Percentiles rank a stretch among this genome's conserved stretches.
phyloP scores from a whole-genome alignment of 1,284 basidiomycete species.

The Fomes fomentarius region DNA sequence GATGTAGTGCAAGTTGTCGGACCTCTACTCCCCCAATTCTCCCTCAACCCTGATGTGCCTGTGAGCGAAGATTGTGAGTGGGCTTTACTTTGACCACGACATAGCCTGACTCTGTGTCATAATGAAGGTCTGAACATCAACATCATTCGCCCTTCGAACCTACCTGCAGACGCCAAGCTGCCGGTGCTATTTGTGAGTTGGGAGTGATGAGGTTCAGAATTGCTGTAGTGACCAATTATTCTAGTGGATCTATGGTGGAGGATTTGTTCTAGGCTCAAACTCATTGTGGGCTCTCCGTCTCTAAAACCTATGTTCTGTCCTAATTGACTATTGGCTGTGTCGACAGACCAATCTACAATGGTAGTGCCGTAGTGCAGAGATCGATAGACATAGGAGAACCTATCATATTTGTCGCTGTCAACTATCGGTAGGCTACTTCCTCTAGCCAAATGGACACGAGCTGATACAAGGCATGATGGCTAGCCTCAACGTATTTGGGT shows the following conservation, averaged over 20 bases:
- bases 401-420: conserved; percentile 37
- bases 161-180: conserved; percentile 42
- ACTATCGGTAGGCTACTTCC: conserved; percentile 31
- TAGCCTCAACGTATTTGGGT: background rate
- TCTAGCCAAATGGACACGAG: background rate
- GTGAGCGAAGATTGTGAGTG: conserved; percentile 50
- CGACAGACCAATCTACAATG: background rate
- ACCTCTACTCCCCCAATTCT: background rate
- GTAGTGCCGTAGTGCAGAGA: conserved; percentile 24
- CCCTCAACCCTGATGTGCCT: background rate
- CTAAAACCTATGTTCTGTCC: background rate
- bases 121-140: conserved; percentile 57
- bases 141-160: conserved; percentile 49
- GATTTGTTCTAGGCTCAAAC: background rate
- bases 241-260: background rate
- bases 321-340: background rate
- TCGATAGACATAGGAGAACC: conserved; percentile 42
- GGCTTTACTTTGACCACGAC: conserved; percentile 11
- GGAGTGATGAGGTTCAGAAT: too few species aligned
- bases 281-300: background rate
- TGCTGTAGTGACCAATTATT: background rate
- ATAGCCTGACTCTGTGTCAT: background rate
- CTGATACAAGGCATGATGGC: background rate
- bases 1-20: conserved; percentile 35
- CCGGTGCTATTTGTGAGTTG: conserved; percentile 56